Percentiles rank a stretch among this genome's conserved stretches.
Evolutionary conservation across 768 basidiomycete species (phyloP).

Genomic region (Pilatotrama ljubarskyi): DNA sequence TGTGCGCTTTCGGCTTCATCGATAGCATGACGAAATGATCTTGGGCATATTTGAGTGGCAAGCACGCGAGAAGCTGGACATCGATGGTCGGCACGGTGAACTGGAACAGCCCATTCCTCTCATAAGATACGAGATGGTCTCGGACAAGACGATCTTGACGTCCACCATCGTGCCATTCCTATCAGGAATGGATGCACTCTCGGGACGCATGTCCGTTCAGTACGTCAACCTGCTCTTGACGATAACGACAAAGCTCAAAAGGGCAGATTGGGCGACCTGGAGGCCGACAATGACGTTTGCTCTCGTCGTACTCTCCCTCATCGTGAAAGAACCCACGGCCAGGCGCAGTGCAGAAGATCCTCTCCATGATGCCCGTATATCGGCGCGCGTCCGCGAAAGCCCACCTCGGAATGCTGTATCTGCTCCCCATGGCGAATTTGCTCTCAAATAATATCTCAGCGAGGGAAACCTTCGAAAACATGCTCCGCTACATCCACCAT

Average conservation of each 20-base stretch:
- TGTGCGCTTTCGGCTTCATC: conserved; percentile 26
- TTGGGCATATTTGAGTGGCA: too few relatives aligned
- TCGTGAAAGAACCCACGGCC: conserved; percentile 6
- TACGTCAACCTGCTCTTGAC: conserved; percentile 1
- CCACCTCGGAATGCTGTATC: conserved; percentile 5
- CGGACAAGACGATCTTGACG: conserved; percentile 3
- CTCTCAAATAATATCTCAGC: background rate
- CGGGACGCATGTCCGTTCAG: conserved; percentile 7
- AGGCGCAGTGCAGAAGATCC: background rate
- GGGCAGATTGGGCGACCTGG: conserved; percentile 2
- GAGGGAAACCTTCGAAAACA: conserved; percentile 1
- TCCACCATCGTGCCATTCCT: conserved; percentile 3
- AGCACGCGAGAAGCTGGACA: conserved; percentile 9
- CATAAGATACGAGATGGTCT: conserved; percentile 4
- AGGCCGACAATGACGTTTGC: conserved; percentile 7
- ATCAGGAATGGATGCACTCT: conserved; percentile 3
- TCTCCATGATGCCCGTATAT: background rate
- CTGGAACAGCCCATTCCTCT: conserved; percentile 13
- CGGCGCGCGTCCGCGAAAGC: background rate
- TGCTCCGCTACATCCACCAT: background rate
- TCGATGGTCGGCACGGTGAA: background rate
- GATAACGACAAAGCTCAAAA: background rate
- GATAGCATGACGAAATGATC: background rate
- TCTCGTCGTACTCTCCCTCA: conserved; percentile 5
- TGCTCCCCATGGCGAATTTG: conserved; percentile 4